Evolutionary conservation across 148 eudicot genomes (phyloP).

Genomic region (Fallopia convolvulus): DNA sequence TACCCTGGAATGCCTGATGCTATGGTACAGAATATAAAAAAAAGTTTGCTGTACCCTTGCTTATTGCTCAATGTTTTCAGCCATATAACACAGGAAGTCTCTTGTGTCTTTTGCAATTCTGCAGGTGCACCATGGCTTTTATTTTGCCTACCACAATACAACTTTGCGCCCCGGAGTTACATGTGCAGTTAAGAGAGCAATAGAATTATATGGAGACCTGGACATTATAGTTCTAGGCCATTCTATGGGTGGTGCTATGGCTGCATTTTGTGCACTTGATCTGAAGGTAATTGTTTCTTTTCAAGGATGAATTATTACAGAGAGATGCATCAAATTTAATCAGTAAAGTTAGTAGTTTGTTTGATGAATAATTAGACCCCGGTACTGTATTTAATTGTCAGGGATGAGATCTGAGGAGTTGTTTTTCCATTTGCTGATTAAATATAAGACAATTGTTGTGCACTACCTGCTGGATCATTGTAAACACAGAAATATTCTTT

Average conservation of each 20-base stretch:
- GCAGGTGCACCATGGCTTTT: slow-evolving; percentile 98
- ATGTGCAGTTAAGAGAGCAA: slow-evolving; percentile 54
- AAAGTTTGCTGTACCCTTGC: not conserved
- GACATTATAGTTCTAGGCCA: slow-evolving; percentile 73
- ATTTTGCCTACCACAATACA: slow-evolving; percentile 84
- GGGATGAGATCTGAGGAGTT: not conserved
- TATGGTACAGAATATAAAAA: slow-evolving; percentile 30
- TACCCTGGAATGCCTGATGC: slow-evolving; percentile 80
- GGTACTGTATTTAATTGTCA: not conserved
- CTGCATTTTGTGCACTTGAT: slow-evolving; percentile 88
- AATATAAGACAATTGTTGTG: not conserved
- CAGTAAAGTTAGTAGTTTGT: not conserved
- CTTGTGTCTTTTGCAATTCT: slow-evolving; percentile 9
- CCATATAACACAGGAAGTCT: not conserved
- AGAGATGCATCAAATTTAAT: not conserved
- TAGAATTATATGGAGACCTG: slow-evolving; percentile 51
- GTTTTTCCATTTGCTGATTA: not conserved
- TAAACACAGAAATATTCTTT: not conserved
- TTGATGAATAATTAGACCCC: not conserved
- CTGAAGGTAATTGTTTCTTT: slow-evolving; percentile 44
- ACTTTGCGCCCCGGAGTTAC: slow-evolving; percentile 67
- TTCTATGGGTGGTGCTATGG: slow-evolving; percentile 99
- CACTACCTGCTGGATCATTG: not conserved
- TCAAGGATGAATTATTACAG: not conserved
- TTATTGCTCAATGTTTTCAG: not conserved